Conservation (phyloP, 352 stramenopile genomes). For the Phytophthora sp. region DNA sequence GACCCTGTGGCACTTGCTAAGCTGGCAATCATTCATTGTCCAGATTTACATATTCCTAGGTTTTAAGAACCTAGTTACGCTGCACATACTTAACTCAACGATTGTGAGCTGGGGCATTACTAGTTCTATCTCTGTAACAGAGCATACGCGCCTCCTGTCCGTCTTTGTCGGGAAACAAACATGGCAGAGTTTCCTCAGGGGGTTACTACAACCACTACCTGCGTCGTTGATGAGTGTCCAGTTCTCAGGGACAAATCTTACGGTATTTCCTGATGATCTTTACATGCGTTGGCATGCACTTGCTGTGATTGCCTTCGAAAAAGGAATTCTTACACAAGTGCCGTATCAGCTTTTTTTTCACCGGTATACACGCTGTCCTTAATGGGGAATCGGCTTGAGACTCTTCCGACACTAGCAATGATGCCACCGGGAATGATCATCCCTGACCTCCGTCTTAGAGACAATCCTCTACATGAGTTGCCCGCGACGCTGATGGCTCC, state of each 20-base stretch:
- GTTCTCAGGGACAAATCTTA: slow-evolving; percentile 26
- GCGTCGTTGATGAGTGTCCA: slow-evolving; percentile 14
- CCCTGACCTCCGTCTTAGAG: slow-evolving; percentile 9
- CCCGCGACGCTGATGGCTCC: slow-evolving; percentile 16
- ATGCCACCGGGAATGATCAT: slow-evolving; percentile 28
- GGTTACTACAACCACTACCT: slow-evolving; percentile 11
- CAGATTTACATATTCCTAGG: slow-evolving; percentile 13
- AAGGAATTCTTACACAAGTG: slow-evolving; percentile 18
- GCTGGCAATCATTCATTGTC: slow-evolving; percentile 15
- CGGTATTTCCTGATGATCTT: slow-evolving; percentile 6
- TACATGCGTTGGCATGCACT: slow-evolving; percentile 15
- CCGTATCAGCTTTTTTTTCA: slow-evolving; percentile 28
- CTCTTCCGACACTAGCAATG: slow-evolving; percentile 18
- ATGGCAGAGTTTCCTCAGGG: slow-evolving; percentile 18
- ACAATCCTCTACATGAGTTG: slow-evolving; percentile 20
- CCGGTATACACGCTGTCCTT: slow-evolving; percentile 13
- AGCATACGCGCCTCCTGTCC: slow-evolving; percentile 5
- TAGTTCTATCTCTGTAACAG: slow-evolving; percentile 12
- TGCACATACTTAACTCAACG: slow-evolving; percentile 23
- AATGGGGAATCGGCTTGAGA: slow-evolving; percentile 15
- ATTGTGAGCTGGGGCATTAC: slow-evolving; percentile 13
- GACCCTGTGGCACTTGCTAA: slow-evolving; percentile 3
- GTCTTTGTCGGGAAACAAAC: slow-evolving; percentile 14
- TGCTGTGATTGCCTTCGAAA: slow-evolving; percentile 16
- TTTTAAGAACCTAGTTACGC: slow-evolving; percentile 10